A percentile compares a stretch with the other conserved stretches of the same genome.
Evolutionary conservation across 768 basidiomycete genomes (phyloP).

Genomic region (Hypholoma sublateritium): DNA sequence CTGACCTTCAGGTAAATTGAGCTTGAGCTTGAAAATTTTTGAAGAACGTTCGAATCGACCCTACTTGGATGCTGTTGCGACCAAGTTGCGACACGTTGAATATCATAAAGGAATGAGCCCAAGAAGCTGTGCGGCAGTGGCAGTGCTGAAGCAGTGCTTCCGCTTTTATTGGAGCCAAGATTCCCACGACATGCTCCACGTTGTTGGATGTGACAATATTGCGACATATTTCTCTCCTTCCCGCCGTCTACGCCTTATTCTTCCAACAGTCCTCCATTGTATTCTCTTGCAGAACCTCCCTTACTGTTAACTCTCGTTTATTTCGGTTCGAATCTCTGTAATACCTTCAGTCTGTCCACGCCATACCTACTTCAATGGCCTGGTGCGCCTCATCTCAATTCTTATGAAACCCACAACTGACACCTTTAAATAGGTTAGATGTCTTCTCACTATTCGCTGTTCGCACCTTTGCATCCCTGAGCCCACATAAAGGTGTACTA

Average conservation of each 20-base stretch:
- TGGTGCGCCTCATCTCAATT: not conserved
- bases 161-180: too few species aligned
- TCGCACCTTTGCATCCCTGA: slow-evolving; percentile 11
- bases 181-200: not conserved
- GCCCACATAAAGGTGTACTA: slow-evolving; percentile 8
- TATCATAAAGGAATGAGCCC: too few species aligned
- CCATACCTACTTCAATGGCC: not conserved
- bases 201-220: not conserved
- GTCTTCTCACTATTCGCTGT: slow-evolving; percentile 41
- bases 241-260: not conserved
- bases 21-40: too few species aligned
- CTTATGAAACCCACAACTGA: not conserved
- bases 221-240: not conserved
- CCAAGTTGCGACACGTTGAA: too few species aligned
- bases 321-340: not conserved
- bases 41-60: too few species aligned
- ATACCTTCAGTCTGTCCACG: not conserved
- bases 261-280: not conserved
- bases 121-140: too few species aligned
- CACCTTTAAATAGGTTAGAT: slow-evolving; percentile 35
- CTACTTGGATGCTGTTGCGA: too few species aligned
- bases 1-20: too few species aligned
- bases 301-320: not conserved
- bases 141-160: too few species aligned
- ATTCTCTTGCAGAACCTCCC: not conserved